Evolutionary conservation across 352 stramenopile genomes (phyloP), one percentile per base, ranked within the genome.

Genomic region (Proteromonas lacertae): DNA sequence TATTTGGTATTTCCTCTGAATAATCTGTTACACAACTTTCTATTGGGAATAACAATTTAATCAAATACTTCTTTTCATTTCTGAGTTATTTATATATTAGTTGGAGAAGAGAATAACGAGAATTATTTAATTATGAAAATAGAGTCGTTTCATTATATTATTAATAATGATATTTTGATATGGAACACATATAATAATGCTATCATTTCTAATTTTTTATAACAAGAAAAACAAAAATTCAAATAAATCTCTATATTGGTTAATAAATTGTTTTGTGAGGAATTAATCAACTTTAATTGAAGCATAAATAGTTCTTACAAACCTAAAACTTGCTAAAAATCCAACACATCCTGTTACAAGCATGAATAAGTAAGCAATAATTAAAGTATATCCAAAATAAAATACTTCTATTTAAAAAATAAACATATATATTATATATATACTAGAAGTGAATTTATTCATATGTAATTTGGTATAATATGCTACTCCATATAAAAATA

Each of bases 341-440:
- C 88, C 86, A 33, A 91, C 73, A 26, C 67, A 81, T 35, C 77
- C 48, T 38, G 23, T 40, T 17, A 4, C 3, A 6, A 35, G 29
- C 21, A 19, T 4, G 35, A 21, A 35, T 25, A 34, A 21, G 2
- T 35, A 37, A n/a, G 60, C 32, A 62, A 60, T 32, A 76, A 77
- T 4, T 4, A 13, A 3, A 4, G 30, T 39, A 31, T 22, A 21
- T 44, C 58, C 93, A 20, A 93, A 62, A 50, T 95, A 80, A 53
- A 93, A 89, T 48, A 96, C 82, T 18, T 63, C 81, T 38, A 94
- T 43, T 40, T 69, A 93, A 36, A 86, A 79, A 55, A 97, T 77
- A 44, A 59, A 64, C 84, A 97, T 98, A 66, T 97, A 97, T 35
- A 81, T 83, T 66, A 98, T 94, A 64, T 97, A 99, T 30, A 98